A percentile compares a stretch with the other conserved stretches of the same genome.
These are phyloP conservation scores for Cryptosporidium canis DNA, from an alignment of 169 alveolate species.

Conservation along the genomic window DNA sequence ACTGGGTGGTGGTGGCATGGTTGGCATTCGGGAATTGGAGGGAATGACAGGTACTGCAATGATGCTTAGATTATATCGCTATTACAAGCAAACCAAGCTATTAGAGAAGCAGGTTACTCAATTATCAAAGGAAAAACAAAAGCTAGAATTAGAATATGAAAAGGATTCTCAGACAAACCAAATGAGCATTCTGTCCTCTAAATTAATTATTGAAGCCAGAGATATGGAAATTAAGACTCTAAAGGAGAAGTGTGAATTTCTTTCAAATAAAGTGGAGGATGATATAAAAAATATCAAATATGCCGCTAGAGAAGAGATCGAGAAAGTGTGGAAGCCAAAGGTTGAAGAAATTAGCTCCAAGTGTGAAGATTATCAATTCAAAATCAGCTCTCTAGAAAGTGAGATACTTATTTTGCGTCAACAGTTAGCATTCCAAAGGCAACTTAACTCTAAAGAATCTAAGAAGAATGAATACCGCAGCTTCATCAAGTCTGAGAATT, in stretches of 20 bases:
- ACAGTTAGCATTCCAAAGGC: conserved; percentile 43
- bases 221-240: conserved; percentile 47
- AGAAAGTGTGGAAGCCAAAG: conserved; percentile 63
- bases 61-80: conserved; percentile 59
- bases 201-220: conserved; percentile 48
- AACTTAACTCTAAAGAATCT: conserved; percentile 21
- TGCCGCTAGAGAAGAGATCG: conserved; percentile 67
- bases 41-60: conserved; percentile 47
- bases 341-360: conserved; percentile 19
- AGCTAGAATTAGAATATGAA: conserved; percentile 57
- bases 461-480: neutral
- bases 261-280: conserved; percentile 7
- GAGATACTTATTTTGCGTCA: conserved; percentile 61
- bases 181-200: conserved; percentile 37
- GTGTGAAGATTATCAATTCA: conserved; percentile 39
- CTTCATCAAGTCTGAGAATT: neutral
- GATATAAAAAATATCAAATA: conserved; percentile 29
- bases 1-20: conserved; percentile 1
- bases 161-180: conserved; percentile 43
- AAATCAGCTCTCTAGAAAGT: conserved; percentile 53
- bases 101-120: conserved; percentile 57
- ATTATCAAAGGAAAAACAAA: conserved; percentile 49
- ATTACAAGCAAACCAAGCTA: conserved; percentile 24
- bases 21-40: neutral
- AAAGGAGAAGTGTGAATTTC: conserved; percentile 37